Evolutionary conservation across 108 stramenopile species (phyloP).

Genomic region (Bacterosira constricta): DNA sequence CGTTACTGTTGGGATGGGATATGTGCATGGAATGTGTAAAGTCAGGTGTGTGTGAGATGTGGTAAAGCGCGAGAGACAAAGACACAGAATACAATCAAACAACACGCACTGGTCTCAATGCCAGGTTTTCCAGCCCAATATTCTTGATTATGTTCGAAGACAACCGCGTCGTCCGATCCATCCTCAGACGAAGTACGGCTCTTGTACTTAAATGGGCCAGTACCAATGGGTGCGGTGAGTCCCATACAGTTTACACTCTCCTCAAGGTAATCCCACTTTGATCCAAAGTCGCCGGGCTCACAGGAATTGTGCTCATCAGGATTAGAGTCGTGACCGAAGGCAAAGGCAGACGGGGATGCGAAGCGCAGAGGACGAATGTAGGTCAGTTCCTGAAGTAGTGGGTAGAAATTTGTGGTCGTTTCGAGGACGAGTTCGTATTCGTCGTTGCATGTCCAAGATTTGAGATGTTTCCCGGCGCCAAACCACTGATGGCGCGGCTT

Average conservation of each 20-base stretch:
- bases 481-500: conserved; percentile 61
- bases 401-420: conserved; percentile 54
- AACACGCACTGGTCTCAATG: no score
- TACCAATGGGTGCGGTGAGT: conserved; percentile 52
- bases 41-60: no score
- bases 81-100: no score
- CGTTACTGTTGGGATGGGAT: no score
- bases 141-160: conserved; percentile 47
- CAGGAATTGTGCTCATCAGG: conserved; percentile 65
- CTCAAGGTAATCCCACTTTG: conserved; percentile 43
- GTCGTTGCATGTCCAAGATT: conserved; percentile 52
- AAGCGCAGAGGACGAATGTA: conserved; percentile 72
- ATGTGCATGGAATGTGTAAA: no score
- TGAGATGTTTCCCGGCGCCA: conserved; percentile 41
- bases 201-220: conserved; percentile 61
- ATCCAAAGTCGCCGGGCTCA: conserved; percentile 48
- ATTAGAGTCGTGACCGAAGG: conserved; percentile 43
- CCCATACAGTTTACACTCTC: conserved; percentile 58
- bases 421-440: conserved; percentile 48
- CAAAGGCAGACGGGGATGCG: conserved; percentile 59
- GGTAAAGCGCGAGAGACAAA: no score
- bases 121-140: conserved; percentile 59
- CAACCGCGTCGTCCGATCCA: conserved; percentile 37
- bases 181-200: conserved; percentile 30
- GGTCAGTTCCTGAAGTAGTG: conserved; percentile 66